Percentiles rank a stretch among this genome's conserved stretches.
phyloP scores from a whole-genome alignment of 371 early-diverging fungal species.

The Mucor indicus region DNA sequence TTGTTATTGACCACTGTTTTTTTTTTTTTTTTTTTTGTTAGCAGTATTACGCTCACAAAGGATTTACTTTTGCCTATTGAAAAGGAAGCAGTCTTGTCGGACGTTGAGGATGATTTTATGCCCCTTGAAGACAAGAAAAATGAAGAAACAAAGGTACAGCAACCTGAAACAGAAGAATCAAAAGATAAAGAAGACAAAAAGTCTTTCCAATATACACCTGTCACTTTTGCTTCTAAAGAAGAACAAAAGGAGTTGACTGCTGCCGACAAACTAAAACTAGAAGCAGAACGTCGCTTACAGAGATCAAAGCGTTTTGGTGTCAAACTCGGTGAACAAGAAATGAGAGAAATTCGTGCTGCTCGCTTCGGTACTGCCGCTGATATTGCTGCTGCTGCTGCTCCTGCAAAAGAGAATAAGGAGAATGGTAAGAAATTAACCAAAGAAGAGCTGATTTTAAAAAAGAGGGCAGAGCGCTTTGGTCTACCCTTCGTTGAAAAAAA shows the following conservation, averaged over 20 bases:
- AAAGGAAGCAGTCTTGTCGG: constrained; percentile 20
- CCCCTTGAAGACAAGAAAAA: background rate
- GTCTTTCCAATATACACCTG: constrained; percentile 39
- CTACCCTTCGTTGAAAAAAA: background rate
- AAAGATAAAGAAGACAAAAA: background rate
- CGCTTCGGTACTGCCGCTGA: constrained; percentile 25
- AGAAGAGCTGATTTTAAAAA: constrained; percentile 34
- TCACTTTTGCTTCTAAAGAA: constrained; percentile 31
- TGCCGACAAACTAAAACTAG: constrained; percentile 7
- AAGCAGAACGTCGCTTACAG: constrained; percentile 24
- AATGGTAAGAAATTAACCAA: background rate
- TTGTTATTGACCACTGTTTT: too few species aligned
- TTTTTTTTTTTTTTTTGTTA: too few species aligned
- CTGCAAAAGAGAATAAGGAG: background rate
- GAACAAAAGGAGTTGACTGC: constrained; percentile 8
- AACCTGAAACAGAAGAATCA: constrained; percentile 3
- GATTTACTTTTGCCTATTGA: background rate
- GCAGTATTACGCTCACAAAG: too few species aligned
- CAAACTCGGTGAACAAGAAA: constrained; percentile 33
- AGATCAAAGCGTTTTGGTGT: constrained; percentile 59
- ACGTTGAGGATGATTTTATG: constrained; percentile 10
- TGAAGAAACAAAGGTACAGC: background rate
- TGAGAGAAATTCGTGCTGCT: constrained; percentile 40
- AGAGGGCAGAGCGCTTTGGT: constrained; percentile 39
- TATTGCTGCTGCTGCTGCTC: background rate